A percentile compares a stretch with the other conserved stretches of the same genome.
Conservation (phyloP, 805 yeast genomes). For the Ogataea sp. region DNA sequence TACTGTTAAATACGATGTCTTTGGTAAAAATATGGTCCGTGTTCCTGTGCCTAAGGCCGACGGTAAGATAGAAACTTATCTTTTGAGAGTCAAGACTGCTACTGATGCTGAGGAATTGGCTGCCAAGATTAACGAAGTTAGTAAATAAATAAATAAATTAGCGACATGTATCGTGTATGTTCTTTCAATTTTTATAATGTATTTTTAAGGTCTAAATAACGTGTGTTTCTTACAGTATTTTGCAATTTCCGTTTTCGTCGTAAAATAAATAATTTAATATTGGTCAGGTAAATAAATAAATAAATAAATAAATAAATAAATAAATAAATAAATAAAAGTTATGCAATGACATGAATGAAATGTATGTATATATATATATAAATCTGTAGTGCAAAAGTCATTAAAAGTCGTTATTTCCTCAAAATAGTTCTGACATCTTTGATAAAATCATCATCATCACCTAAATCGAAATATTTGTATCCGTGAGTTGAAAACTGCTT, state of each 20-base stretch:
- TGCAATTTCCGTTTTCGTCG: no score
- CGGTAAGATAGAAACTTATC: conserved; percentile 56
- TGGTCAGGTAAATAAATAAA: no score
- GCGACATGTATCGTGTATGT: not conserved
- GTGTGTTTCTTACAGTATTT: no score
- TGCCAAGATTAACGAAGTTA: conserved; percentile 12
- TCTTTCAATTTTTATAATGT: not conserved
- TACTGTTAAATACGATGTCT: conserved; percentile 49
- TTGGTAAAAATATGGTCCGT: conserved; percentile 57
- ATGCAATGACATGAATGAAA: no score
- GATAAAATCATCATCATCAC: conserved; percentile 42
- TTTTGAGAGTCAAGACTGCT: conserved; percentile 71
- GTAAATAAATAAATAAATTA: not conserved
- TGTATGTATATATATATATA: no score
- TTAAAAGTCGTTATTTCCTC: conserved; percentile 10
- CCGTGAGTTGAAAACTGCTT: conserved; percentile 3
- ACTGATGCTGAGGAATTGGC: conserved; percentile 54
- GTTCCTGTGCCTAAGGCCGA: conserved; percentile 54
- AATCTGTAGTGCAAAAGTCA: not conserved
- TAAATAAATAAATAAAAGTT: no score
- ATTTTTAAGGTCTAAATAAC: no score
- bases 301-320: no score
- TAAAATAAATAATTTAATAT: no score
- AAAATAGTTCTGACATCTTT: conserved; percentile 31
- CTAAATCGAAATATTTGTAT: conserved; percentile 36